Evolutionary conservation across 2,329 filamentous ascomycete species (phyloP).

Genomic region (Penicillium sp.): DNA sequence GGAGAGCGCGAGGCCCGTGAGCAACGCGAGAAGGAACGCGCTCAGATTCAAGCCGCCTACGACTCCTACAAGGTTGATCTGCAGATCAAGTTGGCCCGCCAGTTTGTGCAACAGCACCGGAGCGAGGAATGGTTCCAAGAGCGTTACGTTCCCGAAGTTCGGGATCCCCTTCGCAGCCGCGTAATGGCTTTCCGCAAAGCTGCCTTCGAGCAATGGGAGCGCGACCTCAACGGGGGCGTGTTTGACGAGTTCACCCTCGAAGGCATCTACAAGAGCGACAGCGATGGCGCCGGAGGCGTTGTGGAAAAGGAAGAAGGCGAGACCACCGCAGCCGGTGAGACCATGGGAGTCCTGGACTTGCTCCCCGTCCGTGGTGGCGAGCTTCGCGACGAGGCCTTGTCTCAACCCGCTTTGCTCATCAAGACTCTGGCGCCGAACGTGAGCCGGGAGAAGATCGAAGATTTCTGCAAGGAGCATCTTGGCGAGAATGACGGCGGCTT

Average conservation of each 20-base stretch:
- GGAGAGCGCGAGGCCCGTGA: conserved; percentile 62
- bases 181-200: conserved; percentile 76
- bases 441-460: conserved; percentile 86
- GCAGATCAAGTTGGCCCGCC: conserved; percentile 72
- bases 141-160: conserved; percentile 80
- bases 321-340: conserved; percentile 84
- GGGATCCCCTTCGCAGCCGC: conserved; percentile 69
- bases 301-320: conserved; percentile 96
- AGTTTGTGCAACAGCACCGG: conserved; percentile 89
- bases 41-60: conserved; percentile 63
- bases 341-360: conserved; percentile 86
- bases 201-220: conserved; percentile 82
- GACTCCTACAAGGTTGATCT: conserved; percentile 65
- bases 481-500: conserved; percentile 89
- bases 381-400: conserved; percentile 80
- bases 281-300: conserved; percentile 77
- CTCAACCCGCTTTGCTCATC: conserved; percentile 89
- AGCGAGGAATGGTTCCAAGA: conserved; percentile 98
- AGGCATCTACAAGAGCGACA: conserved; percentile 89
- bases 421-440: conserved; percentile 98
- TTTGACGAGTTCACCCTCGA: conserved; percentile 96
- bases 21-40: conserved; percentile 61
- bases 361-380: conserved; percentile 81
- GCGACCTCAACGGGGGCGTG: conserved; percentile 75
- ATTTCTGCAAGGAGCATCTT: conserved; percentile 90